Evolutionary conservation across 148 eudicot genomes (phyloP).

Genomic region (Rhododendron henanense): DNA sequence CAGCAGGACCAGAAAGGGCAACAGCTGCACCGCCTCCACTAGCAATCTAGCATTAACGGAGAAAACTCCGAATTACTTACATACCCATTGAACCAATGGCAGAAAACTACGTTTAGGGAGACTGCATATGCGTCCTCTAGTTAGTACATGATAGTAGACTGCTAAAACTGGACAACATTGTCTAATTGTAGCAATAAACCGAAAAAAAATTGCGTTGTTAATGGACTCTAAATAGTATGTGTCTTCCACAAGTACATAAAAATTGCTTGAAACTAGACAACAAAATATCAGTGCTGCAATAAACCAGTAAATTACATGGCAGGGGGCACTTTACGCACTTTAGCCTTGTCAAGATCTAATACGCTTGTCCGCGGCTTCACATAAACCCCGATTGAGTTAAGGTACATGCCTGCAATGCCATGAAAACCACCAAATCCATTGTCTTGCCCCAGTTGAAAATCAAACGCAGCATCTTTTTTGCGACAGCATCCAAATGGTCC

Average conservation of each 20-base stretch:
- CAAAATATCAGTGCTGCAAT: background rate
- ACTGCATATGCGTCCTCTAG: background rate
- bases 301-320: background rate
- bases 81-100: too few relatives aligned
- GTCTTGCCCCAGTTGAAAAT: too few relatives aligned
- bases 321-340: background rate
- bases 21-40: background rate
- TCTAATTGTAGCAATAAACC: background rate
- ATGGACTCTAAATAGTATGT: background rate
- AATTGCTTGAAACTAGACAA: background rate
- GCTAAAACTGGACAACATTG: background rate
- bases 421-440: too few relatives aligned
- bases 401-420: too few relatives aligned
- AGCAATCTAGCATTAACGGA: background rate
- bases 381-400: too few relatives aligned
- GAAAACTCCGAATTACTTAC: too few relatives aligned
- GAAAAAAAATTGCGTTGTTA: too few relatives aligned
- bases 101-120: background rate
- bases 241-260: background rate
- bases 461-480: too few relatives aligned
- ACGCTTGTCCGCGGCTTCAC: too few relatives aligned
- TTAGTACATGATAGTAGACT: background rate
- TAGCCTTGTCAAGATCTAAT: background rate
- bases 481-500: too few relatives aligned
- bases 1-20: background rate